Evolutionary conservation across 2,329 filamentous ascomycete genomes (phyloP).

Genomic region (Ceratocystis huliohia): DNA sequence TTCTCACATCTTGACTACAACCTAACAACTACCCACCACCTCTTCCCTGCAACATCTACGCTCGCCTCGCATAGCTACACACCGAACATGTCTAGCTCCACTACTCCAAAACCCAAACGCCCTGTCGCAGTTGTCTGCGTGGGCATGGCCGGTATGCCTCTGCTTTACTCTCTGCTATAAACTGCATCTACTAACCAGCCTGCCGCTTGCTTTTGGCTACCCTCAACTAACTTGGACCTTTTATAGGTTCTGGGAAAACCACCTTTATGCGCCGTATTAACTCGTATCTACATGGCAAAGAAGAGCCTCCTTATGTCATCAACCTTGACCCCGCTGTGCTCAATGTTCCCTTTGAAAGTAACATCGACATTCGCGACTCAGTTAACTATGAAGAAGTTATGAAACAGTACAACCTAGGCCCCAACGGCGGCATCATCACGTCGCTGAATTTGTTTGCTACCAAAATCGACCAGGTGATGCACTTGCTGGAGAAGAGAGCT

Average conservation of each 20-base stretch:
- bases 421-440: slow-evolving; percentile 93
- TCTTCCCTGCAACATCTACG: neutral
- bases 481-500: slow-evolving; percentile 78
- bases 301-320: slow-evolving; percentile 79
- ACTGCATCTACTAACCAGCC: no score
- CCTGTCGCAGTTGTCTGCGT: slow-evolving; percentile 83
- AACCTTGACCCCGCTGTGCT: slow-evolving; percentile 94
- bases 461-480: slow-evolving; percentile 91
- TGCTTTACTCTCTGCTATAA: neutral
- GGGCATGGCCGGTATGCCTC: slow-evolving; percentile 70
- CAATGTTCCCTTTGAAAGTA: slow-evolving; percentile 85
- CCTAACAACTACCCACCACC: no score
- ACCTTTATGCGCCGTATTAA: slow-evolving; percentile 99
- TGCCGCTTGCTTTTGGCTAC: no score
- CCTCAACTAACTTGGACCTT: slow-evolving; percentile 14
- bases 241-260: slow-evolving; percentile 82
- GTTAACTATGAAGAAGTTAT: slow-evolving; percentile 99
- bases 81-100: neutral
- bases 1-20: no score
- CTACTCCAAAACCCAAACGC: slow-evolving; percentile 16
- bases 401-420: slow-evolving; percentile 96
- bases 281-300: slow-evolving; percentile 71
- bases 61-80: neutral
- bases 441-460: slow-evolving; percentile 94
- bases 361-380: slow-evolving; percentile 97